These are phyloP conservation scores for Vicia sativa DNA, from an alignment of 306 rosid genomes.

Conservation along the genomic window DNA sequence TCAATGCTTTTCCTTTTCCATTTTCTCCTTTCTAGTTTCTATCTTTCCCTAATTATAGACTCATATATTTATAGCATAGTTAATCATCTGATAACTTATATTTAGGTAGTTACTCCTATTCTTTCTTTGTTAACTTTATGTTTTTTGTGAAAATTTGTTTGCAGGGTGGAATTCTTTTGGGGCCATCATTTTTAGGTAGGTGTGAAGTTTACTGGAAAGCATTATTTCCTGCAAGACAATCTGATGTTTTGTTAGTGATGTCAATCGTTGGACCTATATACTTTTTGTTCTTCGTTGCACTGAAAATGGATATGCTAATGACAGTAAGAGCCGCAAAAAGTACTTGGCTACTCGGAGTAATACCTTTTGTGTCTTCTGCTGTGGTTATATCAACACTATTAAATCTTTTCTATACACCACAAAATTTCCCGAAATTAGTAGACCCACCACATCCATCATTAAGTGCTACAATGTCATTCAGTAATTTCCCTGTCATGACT, in stretches of 20 bases:
- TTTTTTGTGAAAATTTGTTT: constrained; percentile 6
- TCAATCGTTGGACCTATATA: neutral
- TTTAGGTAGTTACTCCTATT: no score
- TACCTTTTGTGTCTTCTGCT: constrained; percentile 31
- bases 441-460: neutral
- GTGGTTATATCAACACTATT: neutral
- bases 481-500: constrained; percentile 35
- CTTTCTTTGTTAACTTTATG: neutral
- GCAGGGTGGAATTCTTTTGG: constrained; percentile 53
- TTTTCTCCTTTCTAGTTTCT: no score
- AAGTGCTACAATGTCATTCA: neutral
- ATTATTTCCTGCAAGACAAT: constrained; percentile 32
- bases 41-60: no score
- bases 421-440: neutral
- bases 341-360: constrained; percentile 38
- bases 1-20: neutral
- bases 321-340: constrained; percentile 40
- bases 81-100: no score
- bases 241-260: neutral
- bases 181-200: constrained; percentile 45
- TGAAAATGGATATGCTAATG: constrained; percentile 44
- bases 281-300: neutral
- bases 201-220: neutral
- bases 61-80: no score
- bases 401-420: fast-evolving